Evolutionary conservation across 176 grass and related monocot species (phyloP).

Genomic region (Bothriochloa decipiens): DNA sequence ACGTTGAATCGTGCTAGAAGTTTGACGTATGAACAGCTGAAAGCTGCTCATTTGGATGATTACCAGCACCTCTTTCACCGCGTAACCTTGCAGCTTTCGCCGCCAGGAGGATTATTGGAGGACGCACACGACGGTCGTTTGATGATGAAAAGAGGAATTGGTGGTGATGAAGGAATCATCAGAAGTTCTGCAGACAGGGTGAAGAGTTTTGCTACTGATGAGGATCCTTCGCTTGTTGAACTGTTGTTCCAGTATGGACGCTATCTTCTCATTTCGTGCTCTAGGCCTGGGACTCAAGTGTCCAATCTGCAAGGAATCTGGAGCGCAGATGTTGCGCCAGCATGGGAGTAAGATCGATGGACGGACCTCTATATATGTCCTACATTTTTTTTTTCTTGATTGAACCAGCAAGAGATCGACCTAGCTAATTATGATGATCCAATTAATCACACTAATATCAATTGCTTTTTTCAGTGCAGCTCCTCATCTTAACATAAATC

Average conservation of each 20-base stretch:
- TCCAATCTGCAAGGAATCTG: conserved; percentile 86
- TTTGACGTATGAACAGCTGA: conserved; percentile 58
- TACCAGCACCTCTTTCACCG: conserved; percentile 76
- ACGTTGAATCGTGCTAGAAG: conserved; percentile 51
- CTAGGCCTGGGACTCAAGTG: conserved; percentile 68
- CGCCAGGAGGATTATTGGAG: conserved; percentile 5
- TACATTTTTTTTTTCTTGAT: neutral
- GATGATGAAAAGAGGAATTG: conserved; percentile 13
- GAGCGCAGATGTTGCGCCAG: conserved; percentile 56
- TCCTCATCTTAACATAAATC: conserved; percentile 83
- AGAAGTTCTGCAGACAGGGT: conserved; percentile 72
- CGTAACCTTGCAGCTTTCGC: conserved; percentile 60
- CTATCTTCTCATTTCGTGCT: conserved; percentile 86
- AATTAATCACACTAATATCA: conserved; percentile 31
- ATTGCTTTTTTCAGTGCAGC: conserved; percentile 62
- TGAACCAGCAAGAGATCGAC: neutral
- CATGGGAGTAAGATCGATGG: conserved; percentile 72
- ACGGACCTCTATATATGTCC: too few species aligned
- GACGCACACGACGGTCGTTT: neutral
- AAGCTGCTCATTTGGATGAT: conserved; percentile 74
- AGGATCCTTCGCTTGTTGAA: conserved; percentile 80
- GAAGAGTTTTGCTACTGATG: conserved; percentile 60
- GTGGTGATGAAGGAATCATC: neutral
- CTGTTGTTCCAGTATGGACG: conserved; percentile 82
- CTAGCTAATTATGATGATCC: neutral